Percentiles rank a stretch among this genome's conserved stretches.
These are phyloP conservation scores for Schizochytrium sp. DNA, from an alignment of 108 stramenopile species.

Conservation along the genomic window DNA sequence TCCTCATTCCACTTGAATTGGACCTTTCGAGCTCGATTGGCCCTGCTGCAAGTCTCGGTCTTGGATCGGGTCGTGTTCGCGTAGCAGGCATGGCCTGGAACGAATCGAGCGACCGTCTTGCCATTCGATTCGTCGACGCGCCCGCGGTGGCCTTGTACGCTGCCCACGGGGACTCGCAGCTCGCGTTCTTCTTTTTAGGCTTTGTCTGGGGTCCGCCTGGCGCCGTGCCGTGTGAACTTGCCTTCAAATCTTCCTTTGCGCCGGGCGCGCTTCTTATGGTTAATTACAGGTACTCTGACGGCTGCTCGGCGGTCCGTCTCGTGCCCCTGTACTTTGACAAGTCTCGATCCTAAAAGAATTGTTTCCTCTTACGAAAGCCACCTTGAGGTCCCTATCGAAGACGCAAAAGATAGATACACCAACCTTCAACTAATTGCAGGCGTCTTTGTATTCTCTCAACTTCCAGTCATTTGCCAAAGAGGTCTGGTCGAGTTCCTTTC, in stretches of 20 bases:
- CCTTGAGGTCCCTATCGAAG: too few relatives aligned
- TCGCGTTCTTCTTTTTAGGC: background rate
- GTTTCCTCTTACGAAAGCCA: background rate
- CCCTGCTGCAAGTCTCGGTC: background rate
- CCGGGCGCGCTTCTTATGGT: background rate
- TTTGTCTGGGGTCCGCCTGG: background rate
- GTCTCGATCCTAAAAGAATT: background rate
- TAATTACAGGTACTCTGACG: background rate
- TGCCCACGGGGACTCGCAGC: background rate
- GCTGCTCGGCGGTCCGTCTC: background rate
- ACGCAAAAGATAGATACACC: too few relatives aligned
- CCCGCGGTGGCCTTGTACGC: slow-evolving; percentile 4
- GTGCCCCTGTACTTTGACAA: slow-evolving; percentile 14
- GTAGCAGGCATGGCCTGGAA: background rate
- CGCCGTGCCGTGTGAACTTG: background rate
- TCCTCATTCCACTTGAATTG: background rate
- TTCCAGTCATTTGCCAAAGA: too few relatives aligned
- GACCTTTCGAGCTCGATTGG: background rate
- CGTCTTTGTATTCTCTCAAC: too few relatives aligned
- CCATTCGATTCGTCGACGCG: background rate
- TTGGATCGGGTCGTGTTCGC: background rate
- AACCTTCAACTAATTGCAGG: too few relatives aligned
- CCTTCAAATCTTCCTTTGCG: background rate
- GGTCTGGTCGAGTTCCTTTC: too few relatives aligned
- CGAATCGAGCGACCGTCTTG: background rate